Conservation (phyloP, 805 yeast genomes). For the Candida boidinii region DNA sequence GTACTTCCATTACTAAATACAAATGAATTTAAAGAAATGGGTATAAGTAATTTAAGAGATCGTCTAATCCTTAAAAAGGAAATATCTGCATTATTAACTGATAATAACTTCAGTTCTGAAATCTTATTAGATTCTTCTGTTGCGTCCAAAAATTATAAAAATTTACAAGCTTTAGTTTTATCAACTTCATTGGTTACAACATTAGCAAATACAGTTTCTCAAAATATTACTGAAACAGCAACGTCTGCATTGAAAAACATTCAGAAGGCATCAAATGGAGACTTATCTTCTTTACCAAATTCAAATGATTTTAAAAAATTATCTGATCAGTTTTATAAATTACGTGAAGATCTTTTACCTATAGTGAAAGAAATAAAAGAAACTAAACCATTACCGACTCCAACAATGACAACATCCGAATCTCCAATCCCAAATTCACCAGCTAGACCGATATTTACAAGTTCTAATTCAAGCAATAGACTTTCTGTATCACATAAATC, state of each 20-base stretch:
- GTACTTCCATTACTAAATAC: slow-evolving; percentile 61
- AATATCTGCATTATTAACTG: slow-evolving; percentile 42
- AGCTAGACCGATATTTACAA: no score
- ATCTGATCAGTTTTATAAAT: slow-evolving; percentile 43
- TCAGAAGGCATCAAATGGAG: neutral
- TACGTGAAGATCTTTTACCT: slow-evolving; percentile 60
- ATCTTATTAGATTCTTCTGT: no score
- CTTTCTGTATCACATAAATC: no score
- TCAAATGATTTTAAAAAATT: slow-evolving; percentile 25
- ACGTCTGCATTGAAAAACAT: no score
- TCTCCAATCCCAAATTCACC: no score
- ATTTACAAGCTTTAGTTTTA: slow-evolving; percentile 16
- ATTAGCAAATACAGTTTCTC: slow-evolving; percentile 15
- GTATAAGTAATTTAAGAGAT: slow-evolving; percentile 42
- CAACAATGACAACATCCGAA: slow-evolving; percentile 30
- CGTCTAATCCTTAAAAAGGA: slow-evolving; percentile 54
- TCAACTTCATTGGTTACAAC: slow-evolving; percentile 15
- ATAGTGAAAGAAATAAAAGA: slow-evolving; percentile 55
- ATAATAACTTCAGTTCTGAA: slow-evolving; percentile 16
- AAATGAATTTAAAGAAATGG: slow-evolving; percentile 68
- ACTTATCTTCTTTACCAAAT: no score
- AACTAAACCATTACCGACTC: slow-evolving; percentile 60
- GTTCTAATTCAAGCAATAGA: no score
- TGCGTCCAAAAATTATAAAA: slow-evolving; percentile 15
- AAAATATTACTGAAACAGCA: slow-evolving; percentile 8